A percentile compares a stretch with the other conserved stretches of the same genome.
Conservation (phyloP, 345 rosid species). For the Aquilaria malaccensis region DNA sequence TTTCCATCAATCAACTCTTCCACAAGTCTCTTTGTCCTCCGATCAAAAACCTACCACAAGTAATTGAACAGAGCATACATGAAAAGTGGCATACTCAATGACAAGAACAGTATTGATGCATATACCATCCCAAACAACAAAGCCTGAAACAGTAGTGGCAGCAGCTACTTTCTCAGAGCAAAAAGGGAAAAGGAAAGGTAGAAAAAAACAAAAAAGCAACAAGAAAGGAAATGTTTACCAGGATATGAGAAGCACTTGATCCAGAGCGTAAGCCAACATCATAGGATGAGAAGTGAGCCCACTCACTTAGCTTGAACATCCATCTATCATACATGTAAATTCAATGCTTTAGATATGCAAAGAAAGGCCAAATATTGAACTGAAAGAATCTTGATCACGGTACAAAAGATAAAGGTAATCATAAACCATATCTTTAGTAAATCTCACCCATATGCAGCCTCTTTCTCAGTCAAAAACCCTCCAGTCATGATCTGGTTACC, state of each 20-base stretch:
- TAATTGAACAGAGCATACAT: constrained; percentile 13
- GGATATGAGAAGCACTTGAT: constrained; percentile 82
- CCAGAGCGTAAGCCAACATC: constrained; percentile 87
- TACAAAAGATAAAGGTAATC: neutral
- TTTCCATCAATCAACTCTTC: constrained; percentile 88
- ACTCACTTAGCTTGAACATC: constrained; percentile 94
- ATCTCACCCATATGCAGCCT: constrained; percentile 86
- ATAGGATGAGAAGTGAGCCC: constrained; percentile 84
- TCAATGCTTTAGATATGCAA: neutral
- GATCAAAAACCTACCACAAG: constrained; percentile 63
- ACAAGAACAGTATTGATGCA: no score
- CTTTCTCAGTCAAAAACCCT: constrained; percentile 91
- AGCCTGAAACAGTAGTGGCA: neutral
- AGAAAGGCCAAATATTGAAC: constrained; percentile 2
- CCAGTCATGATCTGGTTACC: constrained; percentile 94
- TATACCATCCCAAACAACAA: neutral
- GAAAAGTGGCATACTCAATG: constrained; percentile 5
- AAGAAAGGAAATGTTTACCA: constrained; percentile 40
- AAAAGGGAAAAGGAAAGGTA: neutral
- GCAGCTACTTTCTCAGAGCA: no score
- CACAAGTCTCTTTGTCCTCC: constrained; percentile 79
- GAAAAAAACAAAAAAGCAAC: neutral
- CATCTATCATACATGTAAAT: constrained; percentile 40
- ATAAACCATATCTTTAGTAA: neutral
- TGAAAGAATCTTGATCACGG: neutral